These are phyloP conservation scores for Populus tomentosa DNA, from an alignment of 441 rosid genomes.

Conservation along the genomic window DNA sequence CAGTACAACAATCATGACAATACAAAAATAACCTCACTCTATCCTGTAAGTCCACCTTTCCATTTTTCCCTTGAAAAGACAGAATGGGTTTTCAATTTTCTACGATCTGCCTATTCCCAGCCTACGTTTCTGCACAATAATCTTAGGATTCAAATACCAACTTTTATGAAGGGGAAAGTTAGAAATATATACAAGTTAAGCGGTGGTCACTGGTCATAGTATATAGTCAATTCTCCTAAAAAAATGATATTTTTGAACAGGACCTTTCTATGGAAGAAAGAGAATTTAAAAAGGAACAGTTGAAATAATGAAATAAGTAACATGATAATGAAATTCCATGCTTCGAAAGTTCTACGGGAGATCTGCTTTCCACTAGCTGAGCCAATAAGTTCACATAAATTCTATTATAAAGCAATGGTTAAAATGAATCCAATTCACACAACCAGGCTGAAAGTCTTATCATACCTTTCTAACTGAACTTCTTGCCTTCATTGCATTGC, in stretches of 20 bases:
- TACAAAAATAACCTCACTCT: background rate
- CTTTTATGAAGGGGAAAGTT: background rate
- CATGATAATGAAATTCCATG: background rate
- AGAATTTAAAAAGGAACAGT: background rate
- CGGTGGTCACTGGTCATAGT: background rate
- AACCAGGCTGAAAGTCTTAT: constrained; percentile 6
- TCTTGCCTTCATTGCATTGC: constrained; percentile 61
- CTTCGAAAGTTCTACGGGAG: background rate
- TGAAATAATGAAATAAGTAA: constrained; percentile 1
- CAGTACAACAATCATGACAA: constrained; percentile 6
- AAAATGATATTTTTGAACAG: background rate
- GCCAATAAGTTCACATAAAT: background rate
- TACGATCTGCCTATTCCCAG: background rate
- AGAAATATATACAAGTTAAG: background rate
- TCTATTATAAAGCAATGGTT: constrained; percentile 4
- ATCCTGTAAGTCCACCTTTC: background rate
- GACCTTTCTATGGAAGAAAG: background rate
- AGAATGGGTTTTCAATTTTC: background rate
- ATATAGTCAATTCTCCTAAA: background rate
- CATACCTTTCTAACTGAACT: constrained; percentile 65
- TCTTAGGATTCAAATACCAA: background rate
- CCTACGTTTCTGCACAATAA: background rate
- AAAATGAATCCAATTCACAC: background rate
- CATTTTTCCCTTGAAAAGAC: background rate
- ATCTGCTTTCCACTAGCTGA: background rate